Base-by-base conservation (phyloP, 169 alveolate species). In the Plasmodium relictum region DNA sequence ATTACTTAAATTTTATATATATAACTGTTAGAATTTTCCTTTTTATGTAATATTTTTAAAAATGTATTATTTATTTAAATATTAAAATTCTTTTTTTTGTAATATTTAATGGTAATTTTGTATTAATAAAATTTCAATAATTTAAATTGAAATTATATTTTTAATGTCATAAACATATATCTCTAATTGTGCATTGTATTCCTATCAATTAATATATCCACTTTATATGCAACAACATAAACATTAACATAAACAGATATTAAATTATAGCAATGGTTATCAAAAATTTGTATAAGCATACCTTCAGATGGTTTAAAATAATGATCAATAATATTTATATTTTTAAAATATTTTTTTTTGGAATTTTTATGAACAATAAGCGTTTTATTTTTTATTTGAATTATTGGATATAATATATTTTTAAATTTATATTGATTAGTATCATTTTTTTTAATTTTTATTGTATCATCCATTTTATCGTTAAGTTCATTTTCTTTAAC, bases 301-400 rank as follows among this genome's bases (percentile, higher is more conserved):
- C 90, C 90, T 80, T 22, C 61, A 54, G 83, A 68, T 37, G 90
- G 80, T 16, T 68, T 80, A 41, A 22, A 80, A 59, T 80, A 68
- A 54, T 80, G 80, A 52, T 80, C 90, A 37, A 80, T 80, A 45
- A 68, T 48, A 39, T 80, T 80, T 24, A 68, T 26, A 69, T 62
- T 80, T 80, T 80, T 80, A 8, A 69, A 68, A 80, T 59, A 80
- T 12, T 20, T 16, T 62, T 80, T 80, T 68, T 80, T 80, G 14
- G 72, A 68, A 50, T 80, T 80, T 80, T 80, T 80, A 68, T 80
- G 85, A 80, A 80, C 58, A 68, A 80, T 80, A 66, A 80, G 52
- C 45, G 85, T 80, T 80, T 80, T 80, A 80, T 80, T 80, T 80
- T 72, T 58, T 80, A 80, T 80, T 80, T 80, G 90, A 39, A 80